These are phyloP conservation scores for Botrytis galanthina DNA, from an alignment of 2,329 filamentous ascomycete species.

Conservation along the genomic window DNA sequence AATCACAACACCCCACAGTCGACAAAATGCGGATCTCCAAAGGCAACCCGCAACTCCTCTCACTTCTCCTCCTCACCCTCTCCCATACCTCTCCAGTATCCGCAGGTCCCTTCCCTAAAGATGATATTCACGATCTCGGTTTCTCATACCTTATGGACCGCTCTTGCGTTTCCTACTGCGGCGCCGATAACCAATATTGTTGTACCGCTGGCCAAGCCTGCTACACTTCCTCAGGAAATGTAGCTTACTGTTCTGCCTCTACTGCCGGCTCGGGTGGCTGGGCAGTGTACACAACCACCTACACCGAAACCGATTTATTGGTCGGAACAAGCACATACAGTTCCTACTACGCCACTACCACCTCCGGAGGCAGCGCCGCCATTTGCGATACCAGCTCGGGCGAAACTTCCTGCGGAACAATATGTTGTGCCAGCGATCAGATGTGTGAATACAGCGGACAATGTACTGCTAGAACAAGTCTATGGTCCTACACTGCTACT, in stretches of 20 bases:
- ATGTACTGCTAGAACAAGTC: constrained; percentile 28
- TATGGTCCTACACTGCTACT: constrained; percentile 41
- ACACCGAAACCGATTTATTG: constrained; percentile 52
- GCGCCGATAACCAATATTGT: constrained; percentile 54
- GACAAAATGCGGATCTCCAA: constrained; percentile 41
- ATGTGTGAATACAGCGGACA: constrained; percentile 52
- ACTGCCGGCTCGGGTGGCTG: constrained; percentile 28
- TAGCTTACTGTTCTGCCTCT: constrained; percentile 49
- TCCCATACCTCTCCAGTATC: constrained; percentile 39
- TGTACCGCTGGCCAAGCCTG: constrained; percentile 50
- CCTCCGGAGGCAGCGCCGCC: constrained; percentile 37
- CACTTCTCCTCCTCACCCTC: constrained; percentile 43
- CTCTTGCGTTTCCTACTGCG: constrained; percentile 52
- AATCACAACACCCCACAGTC: constrained; percentile 11
- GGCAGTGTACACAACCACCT: constrained; percentile 46
- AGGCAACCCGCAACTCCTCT: constrained; percentile 35
- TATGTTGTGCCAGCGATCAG: constrained; percentile 69
- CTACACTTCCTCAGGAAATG: constrained; percentile 47
- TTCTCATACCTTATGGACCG: constrained; percentile 52
- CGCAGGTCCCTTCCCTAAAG: constrained; percentile 51
- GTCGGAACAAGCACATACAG: constrained; percentile 54
- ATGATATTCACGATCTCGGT: constrained; percentile 48
- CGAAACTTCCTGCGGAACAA: constrained; percentile 62
- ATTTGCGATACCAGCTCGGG: constrained; percentile 53
- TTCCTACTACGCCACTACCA: constrained; percentile 23